Percentiles rank a stretch among this genome's conserved stretches.
phyloP scores from a whole-genome alignment of 1,284 basidiomycete species.

The Farysia itapuensis region DNA sequence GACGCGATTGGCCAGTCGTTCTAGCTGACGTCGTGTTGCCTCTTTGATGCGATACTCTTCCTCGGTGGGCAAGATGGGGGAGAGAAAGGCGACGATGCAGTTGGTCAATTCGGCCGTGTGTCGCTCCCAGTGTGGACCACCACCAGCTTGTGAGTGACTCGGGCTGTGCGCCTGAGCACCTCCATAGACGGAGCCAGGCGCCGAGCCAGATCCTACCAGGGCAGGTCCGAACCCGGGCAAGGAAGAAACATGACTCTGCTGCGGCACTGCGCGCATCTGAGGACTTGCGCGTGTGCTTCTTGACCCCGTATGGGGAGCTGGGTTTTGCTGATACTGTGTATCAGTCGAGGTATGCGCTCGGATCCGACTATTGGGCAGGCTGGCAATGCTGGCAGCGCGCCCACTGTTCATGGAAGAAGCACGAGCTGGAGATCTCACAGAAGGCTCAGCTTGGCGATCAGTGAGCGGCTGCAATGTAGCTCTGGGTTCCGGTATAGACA shows the following conservation, averaged over 20 bases:
- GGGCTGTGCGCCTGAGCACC: conserved; percentile 10
- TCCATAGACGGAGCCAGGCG: conserved; percentile 11
- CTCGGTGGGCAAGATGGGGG: conserved; percentile 56
- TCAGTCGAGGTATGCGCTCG: conserved; percentile 23
- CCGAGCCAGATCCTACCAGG: conserved; percentile 4
- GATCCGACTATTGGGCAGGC: too few relatives aligned
- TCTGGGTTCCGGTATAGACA: too few relatives aligned
- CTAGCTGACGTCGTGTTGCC: conserved; percentile 88
- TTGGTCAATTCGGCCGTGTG: conserved; percentile 54
- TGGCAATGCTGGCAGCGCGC: too few relatives aligned
- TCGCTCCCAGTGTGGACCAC: conserved; percentile 43
- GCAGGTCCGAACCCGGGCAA: conserved; percentile 10
- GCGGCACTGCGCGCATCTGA: conserved; percentile 26
- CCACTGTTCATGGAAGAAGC: too few relatives aligned
- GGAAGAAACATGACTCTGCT: conserved; percentile 13
- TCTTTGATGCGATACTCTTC: conserved; percentile 70
- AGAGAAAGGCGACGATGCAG: conserved; percentile 55
- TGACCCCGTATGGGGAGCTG: conserved; percentile 6
- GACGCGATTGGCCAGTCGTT: conserved; percentile 89
- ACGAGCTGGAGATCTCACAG: too few relatives aligned
- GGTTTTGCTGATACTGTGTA: neutral
- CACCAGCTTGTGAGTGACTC: conserved; percentile 6
- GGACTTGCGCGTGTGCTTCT: conserved; percentile 28
- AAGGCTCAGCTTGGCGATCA: too few relatives aligned
- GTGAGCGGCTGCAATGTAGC: too few relatives aligned